Conservation (phyloP, 352 stramenopile species). For the Globisporangium ultimum region DNA sequence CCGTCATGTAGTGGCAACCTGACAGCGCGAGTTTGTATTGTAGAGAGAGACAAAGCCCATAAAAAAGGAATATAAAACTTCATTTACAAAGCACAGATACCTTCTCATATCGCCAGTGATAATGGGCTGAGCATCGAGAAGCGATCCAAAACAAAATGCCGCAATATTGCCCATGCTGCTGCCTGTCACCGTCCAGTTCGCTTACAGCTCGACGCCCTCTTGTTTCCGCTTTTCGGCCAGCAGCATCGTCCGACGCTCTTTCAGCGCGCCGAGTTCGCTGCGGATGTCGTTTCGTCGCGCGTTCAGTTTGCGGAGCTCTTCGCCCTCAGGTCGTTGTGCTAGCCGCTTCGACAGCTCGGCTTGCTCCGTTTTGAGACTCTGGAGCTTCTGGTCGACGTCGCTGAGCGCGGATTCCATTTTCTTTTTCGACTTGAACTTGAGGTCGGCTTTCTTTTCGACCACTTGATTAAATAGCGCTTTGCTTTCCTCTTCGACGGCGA, state of each 20-base stretch:
- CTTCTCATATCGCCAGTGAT: neutral
- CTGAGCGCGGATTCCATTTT: slow-evolving; percentile 84
- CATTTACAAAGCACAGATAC: neutral
- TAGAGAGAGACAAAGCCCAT: too few relatives aligned
- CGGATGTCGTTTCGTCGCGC: slow-evolving; percentile 79
- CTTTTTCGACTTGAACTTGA: slow-evolving; percentile 89
- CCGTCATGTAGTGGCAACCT: too few relatives aligned
- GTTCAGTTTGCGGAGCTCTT: slow-evolving; percentile 82
- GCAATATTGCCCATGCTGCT: neutral
- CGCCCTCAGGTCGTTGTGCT: slow-evolving; percentile 67
- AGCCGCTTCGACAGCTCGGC: slow-evolving; percentile 71
- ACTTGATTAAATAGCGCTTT: slow-evolving; percentile 89
- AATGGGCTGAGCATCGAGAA: neutral
- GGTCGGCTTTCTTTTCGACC: slow-evolving; percentile 86
- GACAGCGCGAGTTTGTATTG: too few relatives aligned
- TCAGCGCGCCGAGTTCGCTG: slow-evolving; percentile 79
- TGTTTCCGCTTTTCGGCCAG: slow-evolving; percentile 80
- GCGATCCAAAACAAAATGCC: neutral
- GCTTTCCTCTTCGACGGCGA: slow-evolving; percentile 85
- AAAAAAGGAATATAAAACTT: neutral
- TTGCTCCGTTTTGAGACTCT: slow-evolving; percentile 81
- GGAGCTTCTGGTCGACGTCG: slow-evolving; percentile 78
- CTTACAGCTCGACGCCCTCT: slow-evolving; percentile 46
- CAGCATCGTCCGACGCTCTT: slow-evolving; percentile 78
- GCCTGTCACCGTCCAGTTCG: neutral